These are phyloP conservation scores for Neurospora sp. DNA, from an alignment of 495 filamentous ascomycete genomes.

Conservation along the genomic window DNA sequence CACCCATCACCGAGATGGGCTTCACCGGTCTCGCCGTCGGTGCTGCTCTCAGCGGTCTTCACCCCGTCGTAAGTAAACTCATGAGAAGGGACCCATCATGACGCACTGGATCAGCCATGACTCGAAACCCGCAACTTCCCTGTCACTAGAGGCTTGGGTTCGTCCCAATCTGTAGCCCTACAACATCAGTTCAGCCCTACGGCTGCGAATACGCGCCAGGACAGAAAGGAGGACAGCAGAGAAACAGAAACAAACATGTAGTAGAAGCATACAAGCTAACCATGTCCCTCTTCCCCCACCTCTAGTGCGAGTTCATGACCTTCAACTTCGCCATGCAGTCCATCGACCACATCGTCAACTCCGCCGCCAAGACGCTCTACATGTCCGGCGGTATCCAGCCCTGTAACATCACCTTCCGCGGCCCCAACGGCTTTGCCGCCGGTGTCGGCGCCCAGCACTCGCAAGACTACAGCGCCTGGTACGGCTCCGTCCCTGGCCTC, in stretches of 20 bases:
- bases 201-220: neutral
- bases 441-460: slow-evolving; percentile 97
- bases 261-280: neutral
- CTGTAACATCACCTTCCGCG: slow-evolving; percentile 98
- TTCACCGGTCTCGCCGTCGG: slow-evolving; percentile 90
- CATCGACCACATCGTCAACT: slow-evolving; percentile 99
- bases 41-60: slow-evolving; percentile 84
- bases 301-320: slow-evolving; percentile 97
- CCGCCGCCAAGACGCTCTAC: slow-evolving; percentile 97
- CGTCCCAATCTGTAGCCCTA: neutral
- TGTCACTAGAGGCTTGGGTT: neutral
- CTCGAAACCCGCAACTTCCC: neutral
- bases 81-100: neutral
- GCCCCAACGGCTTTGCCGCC: slow-evolving; percentile 93
- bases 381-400: slow-evolving; percentile 99
- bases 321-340: slow-evolving; percentile 99
- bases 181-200: neutral
- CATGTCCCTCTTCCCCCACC: neutral
- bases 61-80: slow-evolving; percentile 68
- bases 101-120: neutral
- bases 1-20: slow-evolving; percentile 93
- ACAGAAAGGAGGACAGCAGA: neutral
- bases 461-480: slow-evolving; percentile 97
- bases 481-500: slow-evolving; percentile 91
- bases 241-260: neutral